phyloP scores from a whole-genome alignment of 331 rosid genomes.

The Stylosanthes scabra region DNA sequence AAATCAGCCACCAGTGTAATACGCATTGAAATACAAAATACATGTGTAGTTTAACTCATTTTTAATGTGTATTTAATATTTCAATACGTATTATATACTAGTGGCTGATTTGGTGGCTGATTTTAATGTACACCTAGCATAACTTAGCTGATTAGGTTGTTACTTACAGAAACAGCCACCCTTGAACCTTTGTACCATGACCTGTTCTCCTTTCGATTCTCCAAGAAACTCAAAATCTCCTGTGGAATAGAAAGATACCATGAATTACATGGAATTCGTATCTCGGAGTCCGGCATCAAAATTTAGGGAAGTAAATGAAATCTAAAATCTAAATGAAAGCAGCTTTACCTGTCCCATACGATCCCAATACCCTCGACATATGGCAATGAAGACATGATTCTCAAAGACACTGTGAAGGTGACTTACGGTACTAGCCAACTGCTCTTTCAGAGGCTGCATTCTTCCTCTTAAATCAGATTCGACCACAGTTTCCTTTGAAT shows the following conservation, averaged over 20 bases:
- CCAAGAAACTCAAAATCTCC: slow-evolving; percentile 96
- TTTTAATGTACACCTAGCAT: no score
- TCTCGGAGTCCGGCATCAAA: no score
- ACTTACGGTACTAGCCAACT: slow-evolving; percentile 67
- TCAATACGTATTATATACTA: no score
- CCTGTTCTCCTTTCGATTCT: slow-evolving; percentile 88
- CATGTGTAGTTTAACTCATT: no score
- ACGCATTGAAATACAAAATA: no score
- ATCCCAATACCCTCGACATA: slow-evolving; percentile 96
- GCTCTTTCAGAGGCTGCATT: slow-evolving; percentile 92
- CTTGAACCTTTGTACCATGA: slow-evolving; percentile 97
- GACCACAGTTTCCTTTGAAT: slow-evolving; percentile 79
- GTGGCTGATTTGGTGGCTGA: no score
- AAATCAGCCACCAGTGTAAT: no score
- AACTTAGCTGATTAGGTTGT: background rate
- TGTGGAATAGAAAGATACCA: slow-evolving; percentile 38
- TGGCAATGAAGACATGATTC: slow-evolving; percentile 78
- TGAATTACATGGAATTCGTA: background rate
- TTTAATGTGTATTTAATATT: no score
- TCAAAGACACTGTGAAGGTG: slow-evolving; percentile 75
- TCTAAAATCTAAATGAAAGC: background rate
- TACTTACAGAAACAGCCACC: slow-evolving; percentile 87
- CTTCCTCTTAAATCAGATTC: slow-evolving; percentile 84
- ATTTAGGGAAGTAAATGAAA: no score
- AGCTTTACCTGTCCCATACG: slow-evolving; percentile 90